Base-by-base conservation (phyloP, 2,329 filamentous ascomycete genomes). In the Chaetomium sp. region DNA sequence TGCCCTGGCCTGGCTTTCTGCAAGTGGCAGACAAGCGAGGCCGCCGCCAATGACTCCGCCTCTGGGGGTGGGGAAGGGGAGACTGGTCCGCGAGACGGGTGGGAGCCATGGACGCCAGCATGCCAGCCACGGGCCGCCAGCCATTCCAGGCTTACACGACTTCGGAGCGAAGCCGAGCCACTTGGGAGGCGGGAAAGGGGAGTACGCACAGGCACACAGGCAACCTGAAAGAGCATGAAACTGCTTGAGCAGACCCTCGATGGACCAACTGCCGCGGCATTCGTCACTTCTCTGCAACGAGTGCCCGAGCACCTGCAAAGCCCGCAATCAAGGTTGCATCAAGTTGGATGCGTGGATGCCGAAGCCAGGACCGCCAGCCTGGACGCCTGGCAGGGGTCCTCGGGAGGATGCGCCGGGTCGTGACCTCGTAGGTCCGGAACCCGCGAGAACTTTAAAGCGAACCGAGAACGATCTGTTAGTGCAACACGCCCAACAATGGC, bases 31-130 rank as follows among this genome's bases (percentile, higher is more conserved):
- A 27, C 16, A 56, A 42, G 33, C 53, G 53, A 33, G 49, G 61
- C 61, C 49, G 61, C 61, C 50, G 21, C 31, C 57, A 59, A 50
- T 57, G 60, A 23, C 55, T 58, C 56, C 49, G 55, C 61, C 61
- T 63, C 61, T 35, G 61, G 31, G 55, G 54, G 55, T 59, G 55
- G 61, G 61, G 61, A 56, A 27, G 12, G 23, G 21, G 13, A 38
- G n/a, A 1, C 12, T 45, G 31, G 16, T 29, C 23, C 59, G 33
- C 19, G 35, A 29, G 27, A 29, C 27, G 27, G n/a, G n/a, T n/a
- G n/a, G 27, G 27, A 29, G 35, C 35, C 35, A 42, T 19, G 16
- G 35, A 42, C 16, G 35, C 35, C 27, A 29, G 13, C 31, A n/a
- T n/a, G 2, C 31, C 31, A 33, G 7, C 31, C 7, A 42, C 16